Conservation (phyloP, 805 yeast species). For the Cyberlindnera xishuangbannaensis region DNA sequence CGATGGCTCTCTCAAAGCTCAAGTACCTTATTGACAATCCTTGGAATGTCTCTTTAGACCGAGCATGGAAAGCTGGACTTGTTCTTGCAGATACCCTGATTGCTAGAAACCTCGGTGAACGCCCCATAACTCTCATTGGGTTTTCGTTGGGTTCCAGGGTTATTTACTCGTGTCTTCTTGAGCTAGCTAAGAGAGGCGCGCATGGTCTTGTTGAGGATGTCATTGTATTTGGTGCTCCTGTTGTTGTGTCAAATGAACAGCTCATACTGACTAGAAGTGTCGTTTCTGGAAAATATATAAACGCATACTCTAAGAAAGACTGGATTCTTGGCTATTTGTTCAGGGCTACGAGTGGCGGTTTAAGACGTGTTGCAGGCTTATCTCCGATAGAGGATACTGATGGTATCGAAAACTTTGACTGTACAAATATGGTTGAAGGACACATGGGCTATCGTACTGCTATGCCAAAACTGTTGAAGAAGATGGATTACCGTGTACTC, state of each 20-base stretch:
- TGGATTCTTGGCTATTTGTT: conserved; percentile 95
- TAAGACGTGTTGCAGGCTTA: conserved; percentile 86
- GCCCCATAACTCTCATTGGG: conserved; percentile 91
- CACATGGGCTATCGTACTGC: conserved; percentile 97
- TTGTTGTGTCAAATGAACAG: conserved; percentile 74
- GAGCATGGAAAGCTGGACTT: conserved; percentile 96
- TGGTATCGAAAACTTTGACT: conserved; percentile 79
- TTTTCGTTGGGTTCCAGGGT: conserved; percentile 92
- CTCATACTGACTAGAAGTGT: conserved; percentile 73
- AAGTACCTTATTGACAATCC: conserved; percentile 92
- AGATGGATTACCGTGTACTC: conserved; percentile 72
- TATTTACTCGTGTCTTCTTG: conserved; percentile 82
- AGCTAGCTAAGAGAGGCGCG: conserved; percentile 79
- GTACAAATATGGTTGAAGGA: conserved; percentile 83
- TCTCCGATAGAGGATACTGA: conserved; percentile 61
- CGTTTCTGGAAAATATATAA: conserved; percentile 84
- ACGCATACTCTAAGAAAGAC: conserved; percentile 87
- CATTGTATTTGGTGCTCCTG: conserved; percentile 80
- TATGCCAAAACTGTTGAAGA: conserved; percentile 73
- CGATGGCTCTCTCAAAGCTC: conserved; percentile 84
- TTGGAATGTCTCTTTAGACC: conserved; percentile 93
- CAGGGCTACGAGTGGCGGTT: conserved; percentile 93
- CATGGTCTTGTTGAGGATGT: conserved; percentile 88
- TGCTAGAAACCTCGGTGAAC: conserved; percentile 79
- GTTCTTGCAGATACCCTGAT: conserved; percentile 87